Evolutionary conservation across 805 yeast species (phyloP), one percentile per base, ranked within the genome.

Genomic region (Metschnikowia vanudenii): DNA sequence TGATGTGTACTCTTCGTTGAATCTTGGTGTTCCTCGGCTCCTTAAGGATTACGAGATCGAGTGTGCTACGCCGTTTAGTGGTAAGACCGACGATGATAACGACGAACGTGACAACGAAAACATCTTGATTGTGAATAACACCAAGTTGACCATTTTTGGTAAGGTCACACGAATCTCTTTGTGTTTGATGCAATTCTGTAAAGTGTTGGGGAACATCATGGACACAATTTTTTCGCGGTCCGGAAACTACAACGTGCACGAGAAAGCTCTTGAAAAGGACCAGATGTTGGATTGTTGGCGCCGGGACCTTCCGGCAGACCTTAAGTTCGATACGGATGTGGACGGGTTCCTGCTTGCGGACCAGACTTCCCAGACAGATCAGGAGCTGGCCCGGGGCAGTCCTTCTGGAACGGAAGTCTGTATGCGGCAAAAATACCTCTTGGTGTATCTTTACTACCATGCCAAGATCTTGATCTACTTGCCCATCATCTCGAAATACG

Each of bases 21-120:
- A 82, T 48, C 67, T 89, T 39, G 97, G 97, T 38, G 87, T 88
- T 32, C 96, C 96, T 4, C 71, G 95, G 52, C 66, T 88, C 39
- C 65, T 89, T 22, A 85, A 85, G 57, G 96, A 88, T 60, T 80
- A 79, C 57, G 95, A 88, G 61, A 81, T 89, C 41, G 95, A 88
- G 62, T 88, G 96, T 71, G 91, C 92, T 1, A 66, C 86, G 56
- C 96, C 97, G 1, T 80, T 85, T 41, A 68, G 79, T 28, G 72
- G 74, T 19, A 64, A 64, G 37, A 74, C 70, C 41, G 76, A 68
- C 47, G 43, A 30, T 22, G 75, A 71, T 45, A 62, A 56, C 34
- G 68, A 64, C 38, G 59, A 63, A 37, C 64, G 62, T 8, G 62
- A 63, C 41, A 79, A 75, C 37, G 79, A 76, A 37, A 83, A 80